phyloP scores from a whole-genome alignment of 1,284 basidiomycete genomes.

The Coniferiporia weirii region DNA sequence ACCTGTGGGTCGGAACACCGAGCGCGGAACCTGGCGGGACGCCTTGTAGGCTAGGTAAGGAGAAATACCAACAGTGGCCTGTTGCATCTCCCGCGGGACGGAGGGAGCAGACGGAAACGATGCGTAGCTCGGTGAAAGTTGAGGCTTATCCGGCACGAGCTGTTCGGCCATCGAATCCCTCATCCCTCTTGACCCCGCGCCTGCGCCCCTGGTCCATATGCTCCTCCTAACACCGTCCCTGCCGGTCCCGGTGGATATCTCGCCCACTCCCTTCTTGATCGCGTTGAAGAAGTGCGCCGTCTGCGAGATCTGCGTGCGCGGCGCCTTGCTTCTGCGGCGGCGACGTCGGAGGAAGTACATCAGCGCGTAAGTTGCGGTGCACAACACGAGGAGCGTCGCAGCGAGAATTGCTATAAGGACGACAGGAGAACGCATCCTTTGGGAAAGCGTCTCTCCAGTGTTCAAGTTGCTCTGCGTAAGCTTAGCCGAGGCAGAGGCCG shows the following conservation, averaged over 20 bases:
- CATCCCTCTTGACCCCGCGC: not conserved
- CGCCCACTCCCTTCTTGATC: not conserved
- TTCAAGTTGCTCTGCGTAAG: not conserved
- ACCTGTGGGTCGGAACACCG: not conserved
- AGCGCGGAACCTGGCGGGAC: not conserved
- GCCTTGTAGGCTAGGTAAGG: not conserved
- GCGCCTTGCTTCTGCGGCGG: constrained; percentile 10
- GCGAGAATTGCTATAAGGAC: constrained; percentile 4
- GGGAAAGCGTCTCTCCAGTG: not conserved
- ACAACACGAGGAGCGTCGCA: constrained; percentile 2
- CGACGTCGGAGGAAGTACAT: constrained; percentile 16
- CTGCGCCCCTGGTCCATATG: not conserved
- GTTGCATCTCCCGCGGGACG: not conserved
- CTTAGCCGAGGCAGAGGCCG: not conserved
- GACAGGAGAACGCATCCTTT: constrained; percentile 1
- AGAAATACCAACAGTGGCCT: not conserved
- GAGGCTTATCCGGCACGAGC: not conserved
- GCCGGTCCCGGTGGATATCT: not conserved
- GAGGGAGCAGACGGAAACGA: not conserved
- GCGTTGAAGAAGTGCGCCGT: constrained; percentile 11
- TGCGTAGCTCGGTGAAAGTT: not conserved
- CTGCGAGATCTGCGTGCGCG: constrained; percentile 8
- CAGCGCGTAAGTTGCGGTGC: constrained; percentile 11
- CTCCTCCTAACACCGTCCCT: not conserved
- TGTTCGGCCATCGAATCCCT: constrained; percentile 2